Base-by-base conservation (phyloP, 257 asterid genomes). In the Rauvolfia tetraphylla region DNA sequence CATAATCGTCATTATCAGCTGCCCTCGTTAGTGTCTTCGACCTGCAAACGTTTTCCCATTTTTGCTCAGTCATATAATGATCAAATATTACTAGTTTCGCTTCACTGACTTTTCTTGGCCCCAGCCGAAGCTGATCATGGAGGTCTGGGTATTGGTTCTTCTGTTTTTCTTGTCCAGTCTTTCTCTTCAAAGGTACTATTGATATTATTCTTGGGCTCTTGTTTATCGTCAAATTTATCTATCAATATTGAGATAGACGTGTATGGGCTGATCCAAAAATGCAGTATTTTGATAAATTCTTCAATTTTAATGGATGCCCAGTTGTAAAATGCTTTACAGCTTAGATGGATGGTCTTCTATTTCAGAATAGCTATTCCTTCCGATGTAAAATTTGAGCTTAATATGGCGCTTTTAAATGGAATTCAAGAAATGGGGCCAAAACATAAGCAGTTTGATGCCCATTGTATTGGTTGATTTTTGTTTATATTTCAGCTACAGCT, bases 101-200 rank as follows among this genome's bases (percentile, higher is more conserved):
- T 67, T 67, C 22, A 22, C 48, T 66, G 17, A 22, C 48, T 7
- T 17, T 7, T 36, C 31, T 5, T 0, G 34, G 41, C n/a, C 39
- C 4, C 3, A 66, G 29, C 14, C 25, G 17, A 38, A 20, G 61
- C 17, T 58, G 23, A 44, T 42, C 36, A 59, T 78, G 76, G 68
- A 71, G 73, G 31, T 62, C 34, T 59, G 33, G 48, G 42, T 39
- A n/a, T 5, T 46, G 34, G 38, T 71, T 31, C 41, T 20, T 33
- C 44, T 72, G 65, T 36, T 78, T 25, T 46, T 51, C 18, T 46
- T 66, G 4, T 59, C 61, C 42, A n/a, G 73, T 25, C 27, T 23
- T 72, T 59, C 23, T 4, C 27, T 71, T 20, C 73, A 67, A 39
- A 71, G 81, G 81, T 78, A 78, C 68, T 27, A 29, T 33, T 7